Percentiles rank a stretch among this genome's conserved stretches.
These are phyloP conservation scores for Hyaloscypha finlandica DNA, from an alignment of 495 filamentous ascomycete genomes.

Conservation along the genomic window DNA sequence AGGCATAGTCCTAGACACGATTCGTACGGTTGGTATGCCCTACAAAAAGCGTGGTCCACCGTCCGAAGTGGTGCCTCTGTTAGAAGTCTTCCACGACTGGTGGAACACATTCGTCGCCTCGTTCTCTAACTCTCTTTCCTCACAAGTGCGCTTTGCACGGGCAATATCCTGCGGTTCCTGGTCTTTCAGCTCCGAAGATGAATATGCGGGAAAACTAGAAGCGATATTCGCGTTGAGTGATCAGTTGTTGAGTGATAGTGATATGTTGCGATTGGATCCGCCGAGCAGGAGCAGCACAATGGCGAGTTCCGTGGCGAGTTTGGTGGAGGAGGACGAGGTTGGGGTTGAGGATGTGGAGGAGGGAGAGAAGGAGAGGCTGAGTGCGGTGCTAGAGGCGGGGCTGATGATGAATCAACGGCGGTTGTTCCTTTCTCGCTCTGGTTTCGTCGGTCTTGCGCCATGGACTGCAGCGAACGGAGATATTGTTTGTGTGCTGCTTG, in stretches of 20 bases:
- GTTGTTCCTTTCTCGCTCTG: constrained; percentile 9
- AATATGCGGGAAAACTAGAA: constrained; percentile 8
- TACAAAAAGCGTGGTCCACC: constrained; percentile 18
- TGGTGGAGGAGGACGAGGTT: constrained; percentile 6
- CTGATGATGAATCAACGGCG: constrained; percentile 26
- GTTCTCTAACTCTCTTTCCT: background rate
- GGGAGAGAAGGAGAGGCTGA: constrained; percentile 12
- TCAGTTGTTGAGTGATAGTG: constrained; percentile 2
- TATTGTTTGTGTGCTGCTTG: constrained; percentile 25
- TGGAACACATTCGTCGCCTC: constrained; percentile 22
- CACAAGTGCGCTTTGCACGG: constrained; percentile 17
- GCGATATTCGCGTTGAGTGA: constrained; percentile 18
- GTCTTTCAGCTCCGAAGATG: constrained; percentile 12
- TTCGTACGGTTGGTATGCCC: constrained; percentile 9
- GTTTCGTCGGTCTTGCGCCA: constrained; percentile 21
- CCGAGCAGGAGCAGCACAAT: constrained; percentile 13
- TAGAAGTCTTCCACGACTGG: constrained; percentile 25
- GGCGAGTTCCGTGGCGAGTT: constrained; percentile 1
- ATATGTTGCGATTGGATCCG: constrained; percentile 15
- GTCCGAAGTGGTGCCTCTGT: constrained; percentile 2
- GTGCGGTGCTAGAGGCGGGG: constrained; percentile 13
- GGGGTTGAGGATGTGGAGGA: background rate
- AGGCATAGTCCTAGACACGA: constrained; percentile 20
- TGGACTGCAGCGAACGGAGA: constrained; percentile 19
- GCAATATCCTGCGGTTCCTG: constrained; percentile 24